Conservation (phyloP, 805 yeast genomes). For the Candida jianshihensis region DNA sequence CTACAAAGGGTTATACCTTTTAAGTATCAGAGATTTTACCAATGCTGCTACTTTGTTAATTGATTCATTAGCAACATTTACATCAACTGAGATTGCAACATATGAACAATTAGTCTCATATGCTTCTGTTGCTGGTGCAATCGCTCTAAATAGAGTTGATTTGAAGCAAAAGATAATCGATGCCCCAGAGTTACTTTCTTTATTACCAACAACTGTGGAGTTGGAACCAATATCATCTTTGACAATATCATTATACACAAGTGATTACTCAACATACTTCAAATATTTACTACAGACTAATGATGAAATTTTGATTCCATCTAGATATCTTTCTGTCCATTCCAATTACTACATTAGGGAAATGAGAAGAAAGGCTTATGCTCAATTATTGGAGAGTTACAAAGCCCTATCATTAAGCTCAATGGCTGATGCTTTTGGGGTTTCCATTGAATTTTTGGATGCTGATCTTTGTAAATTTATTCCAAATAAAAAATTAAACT, state of each 20-base stretch:
- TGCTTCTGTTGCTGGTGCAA: constrained; percentile 82
- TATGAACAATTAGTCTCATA: constrained; percentile 88
- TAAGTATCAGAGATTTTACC: constrained; percentile 79
- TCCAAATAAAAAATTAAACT: constrained; percentile 88
- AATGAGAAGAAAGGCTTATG: constrained; percentile 89
- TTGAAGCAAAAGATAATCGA: constrained; percentile 81
- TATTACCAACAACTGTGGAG: constrained; percentile 61
- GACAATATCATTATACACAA: constrained; percentile 80
- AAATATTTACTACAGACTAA: constrained; percentile 70
- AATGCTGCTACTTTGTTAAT: constrained; percentile 82
- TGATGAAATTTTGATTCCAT: constrained; percentile 58
- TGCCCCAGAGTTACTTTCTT: constrained; percentile 85
- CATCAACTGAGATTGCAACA: constrained; percentile 82
- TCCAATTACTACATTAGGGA: constrained; percentile 83
- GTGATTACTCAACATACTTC: constrained; percentile 80
- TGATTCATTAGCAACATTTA: constrained; percentile 91
- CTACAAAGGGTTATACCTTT: constrained; percentile 73
- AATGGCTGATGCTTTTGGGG: constrained; percentile 92
- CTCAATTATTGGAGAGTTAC: constrained; percentile 90
- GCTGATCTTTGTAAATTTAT: constrained; percentile 82
- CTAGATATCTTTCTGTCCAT: constrained; percentile 68
- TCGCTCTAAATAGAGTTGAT: constrained; percentile 76
- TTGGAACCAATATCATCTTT: constrained; percentile 77
- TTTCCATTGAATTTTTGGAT: constrained; percentile 82
- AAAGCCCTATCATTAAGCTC: constrained; percentile 82